phyloP scores from a whole-genome alignment of 2,329 filamentous ascomycete species.

The Monilinia polystroma region DNA sequence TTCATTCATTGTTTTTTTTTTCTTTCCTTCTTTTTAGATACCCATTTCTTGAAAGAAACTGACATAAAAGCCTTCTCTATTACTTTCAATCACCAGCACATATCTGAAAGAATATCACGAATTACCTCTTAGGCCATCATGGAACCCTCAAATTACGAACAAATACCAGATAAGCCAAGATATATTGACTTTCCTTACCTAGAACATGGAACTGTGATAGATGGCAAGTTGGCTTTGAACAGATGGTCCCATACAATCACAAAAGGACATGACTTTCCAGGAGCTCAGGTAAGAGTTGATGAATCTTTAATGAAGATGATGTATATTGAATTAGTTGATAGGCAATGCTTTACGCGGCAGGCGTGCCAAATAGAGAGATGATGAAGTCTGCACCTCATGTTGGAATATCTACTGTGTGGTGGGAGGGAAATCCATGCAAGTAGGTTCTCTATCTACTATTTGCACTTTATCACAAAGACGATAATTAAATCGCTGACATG shows the following conservation, averaged over 20 bases:
- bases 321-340: slow-evolving; percentile 40
- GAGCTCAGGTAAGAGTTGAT: slow-evolving; percentile 67
- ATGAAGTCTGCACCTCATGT: slow-evolving; percentile 93
- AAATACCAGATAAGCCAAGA: slow-evolving; percentile 34
- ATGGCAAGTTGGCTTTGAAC: slow-evolving; percentile 70
- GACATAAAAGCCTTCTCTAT: neutral
- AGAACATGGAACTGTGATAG: slow-evolving; percentile 38
- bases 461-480: slow-evolving; percentile 18
- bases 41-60: neutral
- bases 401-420: slow-evolving; percentile 90
- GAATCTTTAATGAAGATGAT: slow-evolving; percentile 1
- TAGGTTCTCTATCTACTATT: slow-evolving; percentile 46
- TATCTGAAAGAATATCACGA: neutral
- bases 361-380: slow-evolving; percentile 75
- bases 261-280: slow-evolving; percentile 55
- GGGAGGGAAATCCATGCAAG: slow-evolving; percentile 98
- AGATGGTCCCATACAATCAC: slow-evolving; percentile 83
- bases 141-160: slow-evolving; percentile 30
- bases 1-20: neutral
- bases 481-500: slow-evolving; percentile 23
- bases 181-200: slow-evolving; percentile 39
- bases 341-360: slow-evolving; percentile 95
- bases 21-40: neutral
- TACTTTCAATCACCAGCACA: neutral
- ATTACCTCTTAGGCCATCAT: slow-evolving; percentile 26